These are phyloP conservation scores for Spongiforma sp. DNA, from an alignment of 1,284 basidiomycete species.

Conservation along the genomic window DNA sequence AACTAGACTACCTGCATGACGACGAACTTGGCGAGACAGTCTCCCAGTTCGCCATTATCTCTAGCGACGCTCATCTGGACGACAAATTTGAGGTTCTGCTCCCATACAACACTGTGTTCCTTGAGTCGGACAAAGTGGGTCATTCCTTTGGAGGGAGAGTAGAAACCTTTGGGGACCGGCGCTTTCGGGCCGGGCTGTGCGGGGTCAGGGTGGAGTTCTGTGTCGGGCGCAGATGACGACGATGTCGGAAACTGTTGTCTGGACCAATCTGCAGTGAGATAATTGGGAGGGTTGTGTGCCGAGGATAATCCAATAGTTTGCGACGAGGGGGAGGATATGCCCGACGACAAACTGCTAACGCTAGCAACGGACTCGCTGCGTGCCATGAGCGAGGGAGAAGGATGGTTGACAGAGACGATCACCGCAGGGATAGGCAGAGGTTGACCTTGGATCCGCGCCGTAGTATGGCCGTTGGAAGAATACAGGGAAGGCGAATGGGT, in stretches of 20 bases:
- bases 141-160: constrained; percentile 54
- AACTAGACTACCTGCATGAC: constrained; percentile 76
- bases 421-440: constrained; percentile 37
- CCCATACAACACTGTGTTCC: constrained; percentile 67
- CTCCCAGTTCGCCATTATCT: constrained; percentile 47
- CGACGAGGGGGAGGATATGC: constrained; percentile 18
- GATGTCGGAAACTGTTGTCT: constrained; percentile 11
- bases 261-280: constrained; percentile 33
- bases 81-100: constrained; percentile 56
- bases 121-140: constrained; percentile 61
- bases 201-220: not conserved
- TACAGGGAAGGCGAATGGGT: constrained; percentile 24
- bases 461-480: not conserved
- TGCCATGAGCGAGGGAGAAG: constrained; percentile 10
- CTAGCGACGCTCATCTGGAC: constrained; percentile 69
- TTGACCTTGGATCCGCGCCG: constrained; percentile 2
- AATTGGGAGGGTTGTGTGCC: constrained; percentile 16
- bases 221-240: not conserved
- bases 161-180: constrained; percentile 23
- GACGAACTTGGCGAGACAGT: constrained; percentile 66
- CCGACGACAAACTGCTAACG: constrained; percentile 25
- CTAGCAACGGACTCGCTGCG: constrained; percentile 30
- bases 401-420: constrained; percentile 37
- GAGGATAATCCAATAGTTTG: constrained; percentile 5
- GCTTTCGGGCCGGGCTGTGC: constrained; percentile 13